Conservation (phyloP, 805 yeast species). For the Metschnikowia arizonensis region DNA sequence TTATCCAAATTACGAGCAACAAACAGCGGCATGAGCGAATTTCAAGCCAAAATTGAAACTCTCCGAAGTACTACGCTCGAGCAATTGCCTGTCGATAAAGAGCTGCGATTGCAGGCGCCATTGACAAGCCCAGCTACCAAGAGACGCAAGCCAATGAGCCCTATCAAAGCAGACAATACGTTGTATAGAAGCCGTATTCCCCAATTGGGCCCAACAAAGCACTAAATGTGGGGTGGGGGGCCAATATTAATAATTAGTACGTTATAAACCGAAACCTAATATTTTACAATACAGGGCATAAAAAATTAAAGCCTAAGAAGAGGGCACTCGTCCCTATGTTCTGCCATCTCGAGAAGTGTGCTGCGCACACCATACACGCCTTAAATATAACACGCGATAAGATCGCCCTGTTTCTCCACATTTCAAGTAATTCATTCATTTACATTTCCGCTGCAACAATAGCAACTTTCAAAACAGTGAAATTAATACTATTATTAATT, state of each 20-base stretch:
- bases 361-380: conserved; percentile 5
- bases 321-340: background rate
- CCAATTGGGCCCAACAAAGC: conserved; percentile 8
- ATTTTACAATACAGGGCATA: background rate
- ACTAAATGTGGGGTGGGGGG: background rate
- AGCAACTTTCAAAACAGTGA: background rate
- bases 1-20: background rate
- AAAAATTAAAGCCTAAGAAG: no score
- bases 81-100: background rate
- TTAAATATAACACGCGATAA: conserved; percentile 11
- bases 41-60: background rate
- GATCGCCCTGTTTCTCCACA: conserved; percentile 2
- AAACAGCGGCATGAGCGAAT: background rate
- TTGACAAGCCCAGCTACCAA: conserved; percentile 5
- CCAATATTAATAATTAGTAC: background rate
- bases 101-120: conserved; percentile 4
- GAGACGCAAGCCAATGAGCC: conserved; percentile 11
- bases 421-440: background rate
- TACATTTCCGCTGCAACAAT: background rate
- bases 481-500: background rate
- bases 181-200: conserved; percentile 14
- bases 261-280: background rate
- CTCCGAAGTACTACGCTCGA: background rate
- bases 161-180: conserved; percentile 5
- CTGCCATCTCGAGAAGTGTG: background rate